Percentiles rank a stretch among this genome's conserved stretches.
Conservation (phyloP, 176 grass and related monocot genomes). For the Oryza australiensis region DNA sequence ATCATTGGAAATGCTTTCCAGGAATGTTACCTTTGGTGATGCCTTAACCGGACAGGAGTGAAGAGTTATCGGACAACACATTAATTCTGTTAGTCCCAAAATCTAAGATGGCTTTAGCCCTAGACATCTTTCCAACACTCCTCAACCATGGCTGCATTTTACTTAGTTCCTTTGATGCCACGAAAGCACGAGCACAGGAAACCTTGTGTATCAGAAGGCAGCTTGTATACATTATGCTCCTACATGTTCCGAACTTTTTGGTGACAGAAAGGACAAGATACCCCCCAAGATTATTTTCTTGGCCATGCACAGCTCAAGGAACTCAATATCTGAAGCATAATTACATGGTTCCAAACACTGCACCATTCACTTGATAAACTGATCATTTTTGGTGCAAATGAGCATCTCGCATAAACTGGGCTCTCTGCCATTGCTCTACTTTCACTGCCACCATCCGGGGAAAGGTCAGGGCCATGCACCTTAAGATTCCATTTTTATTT, state of each 20-base stretch:
- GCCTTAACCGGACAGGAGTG: too few species aligned
- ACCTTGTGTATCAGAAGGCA: constrained; percentile 35
- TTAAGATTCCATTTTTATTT: constrained; percentile 41
- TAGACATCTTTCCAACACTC: too few species aligned
- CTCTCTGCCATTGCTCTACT: constrained; percentile 21
- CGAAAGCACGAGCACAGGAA: constrained; percentile 54
- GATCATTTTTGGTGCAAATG: constrained; percentile 51
- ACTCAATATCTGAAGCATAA: constrained; percentile 44
- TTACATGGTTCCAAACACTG: constrained; percentile 13
- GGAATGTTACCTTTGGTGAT: neutral
- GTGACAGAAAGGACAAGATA: constrained; percentile 22
- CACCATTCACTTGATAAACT: neutral
- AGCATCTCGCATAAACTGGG: constrained; percentile 35
- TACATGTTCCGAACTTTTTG: constrained; percentile 38
- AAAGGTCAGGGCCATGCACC: constrained; percentile 36
- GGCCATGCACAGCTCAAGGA: constrained; percentile 35
- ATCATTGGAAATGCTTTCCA: neutral
- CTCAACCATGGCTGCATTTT: neutral
- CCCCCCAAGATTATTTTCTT: constrained; percentile 22
- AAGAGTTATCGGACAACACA: too few species aligned
- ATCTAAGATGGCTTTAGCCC: too few species aligned
- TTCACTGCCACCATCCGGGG: neutral
- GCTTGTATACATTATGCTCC: constrained; percentile 34
- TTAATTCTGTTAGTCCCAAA: too few species aligned
- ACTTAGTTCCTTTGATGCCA: constrained; percentile 19